Base-by-base conservation (phyloP, 805 yeast genomes). In the Candida yuanshanica region DNA sequence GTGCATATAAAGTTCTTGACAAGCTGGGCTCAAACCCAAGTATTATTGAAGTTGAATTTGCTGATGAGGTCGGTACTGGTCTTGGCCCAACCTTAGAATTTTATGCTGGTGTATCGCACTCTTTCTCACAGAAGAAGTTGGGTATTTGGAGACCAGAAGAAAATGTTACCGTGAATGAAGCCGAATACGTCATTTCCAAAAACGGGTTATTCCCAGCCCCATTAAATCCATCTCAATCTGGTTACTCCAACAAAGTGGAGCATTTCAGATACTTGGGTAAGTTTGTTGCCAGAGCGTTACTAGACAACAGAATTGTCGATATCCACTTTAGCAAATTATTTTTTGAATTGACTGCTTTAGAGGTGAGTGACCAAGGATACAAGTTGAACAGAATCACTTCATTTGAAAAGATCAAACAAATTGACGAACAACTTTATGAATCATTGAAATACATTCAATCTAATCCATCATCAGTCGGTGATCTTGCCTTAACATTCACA, bases 51-150 rank as follows among this genome's bases (percentile, higher is more conserved):
- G 80, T 93, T 42, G 96, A 90, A 58, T 91, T 84, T 53, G 78
- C 73, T 47, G 89, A 83, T 49, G 99, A 91, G 59, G 96, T 74
- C 7, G 99, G 98, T n/a, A 82, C 96, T 0, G 99, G 99, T 0
- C 65, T 89, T 35, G 99, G 99, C 0, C 99, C 99, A 4, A 91
- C 99, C 0, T 68, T 90, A 48, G 99, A 91, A 61, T 91, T 93
- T 56, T 91, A 88, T 55, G 79, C 97, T 0, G 67, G 72, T 13
- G 88, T 86, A 2, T 88, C 96, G 0, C 77, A 70, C 42, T 89
- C 81, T 47, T 88, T 91, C 58, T 66, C 83, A 1, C 70, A 66
- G 48, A 72, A 69, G 38, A 69, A 69, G 21, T 62, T 81, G 36
- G 62, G 62, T 8, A 66, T 93, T 66, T 91, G 98, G 98, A 72